Percentiles rank a stretch among this genome's conserved stretches.
phyloP scores from a whole-genome alignment of 768 basidiomycete genomes.

The Pulveroboletus sp. region DNA sequence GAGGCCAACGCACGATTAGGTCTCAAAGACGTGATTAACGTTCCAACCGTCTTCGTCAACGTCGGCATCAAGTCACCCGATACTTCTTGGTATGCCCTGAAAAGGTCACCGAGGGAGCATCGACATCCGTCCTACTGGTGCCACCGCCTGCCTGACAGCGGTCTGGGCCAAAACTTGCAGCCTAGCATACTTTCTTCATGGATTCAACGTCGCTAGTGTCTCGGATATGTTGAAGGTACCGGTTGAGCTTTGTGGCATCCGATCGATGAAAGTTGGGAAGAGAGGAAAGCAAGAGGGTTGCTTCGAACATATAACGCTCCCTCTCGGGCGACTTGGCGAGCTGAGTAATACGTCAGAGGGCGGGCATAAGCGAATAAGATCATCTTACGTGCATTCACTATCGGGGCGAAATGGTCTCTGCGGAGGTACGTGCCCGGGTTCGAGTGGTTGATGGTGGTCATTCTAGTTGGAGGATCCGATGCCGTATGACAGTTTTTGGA shows the following conservation, averaged over 20 bases:
- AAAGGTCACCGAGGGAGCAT: too few relatives aligned
- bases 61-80: conserved; percentile 50
- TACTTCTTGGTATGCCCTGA: conserved; percentile 55
- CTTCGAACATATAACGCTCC: conserved; percentile 55
- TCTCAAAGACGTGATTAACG: conserved; percentile 48
- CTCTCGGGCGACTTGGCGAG: conserved; percentile 54
- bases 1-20: conserved; percentile 52
- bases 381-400: conserved; percentile 41
- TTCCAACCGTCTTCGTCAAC: conserved; percentile 47
- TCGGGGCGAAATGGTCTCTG: conserved; percentile 57
- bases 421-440: conserved; percentile 73
- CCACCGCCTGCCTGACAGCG: conserved; percentile 49
- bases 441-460: conserved; percentile 56
- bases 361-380: background rate
- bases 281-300: conserved; percentile 53
- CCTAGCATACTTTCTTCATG: conserved; percentile 57
- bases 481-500: conserved; percentile 43
- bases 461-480: conserved; percentile 56
- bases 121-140: too few relatives aligned
- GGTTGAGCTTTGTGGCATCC: conserved; percentile 65
- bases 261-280: conserved; percentile 72
- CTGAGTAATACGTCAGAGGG: conserved; percentile 32
- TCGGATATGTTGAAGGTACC: conserved; percentile 53
- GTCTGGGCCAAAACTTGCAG: conserved; percentile 48
- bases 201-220: conserved; percentile 46